Evolutionary conservation across 257 asterid genomes (phyloP).

Genomic region (Ballota nigra): DNA sequence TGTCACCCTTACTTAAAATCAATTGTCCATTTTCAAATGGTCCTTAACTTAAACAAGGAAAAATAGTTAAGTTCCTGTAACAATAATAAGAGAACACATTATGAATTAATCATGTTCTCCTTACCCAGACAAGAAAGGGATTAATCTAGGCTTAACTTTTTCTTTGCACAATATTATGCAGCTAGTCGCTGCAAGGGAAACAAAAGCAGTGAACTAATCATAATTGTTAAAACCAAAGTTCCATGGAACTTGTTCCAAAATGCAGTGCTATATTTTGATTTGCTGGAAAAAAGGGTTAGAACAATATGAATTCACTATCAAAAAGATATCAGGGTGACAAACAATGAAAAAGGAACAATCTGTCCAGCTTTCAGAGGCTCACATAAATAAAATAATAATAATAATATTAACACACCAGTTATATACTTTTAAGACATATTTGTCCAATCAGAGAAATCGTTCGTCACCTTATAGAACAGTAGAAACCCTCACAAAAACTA

Average conservation of each 20-base stretch:
- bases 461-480: background rate
- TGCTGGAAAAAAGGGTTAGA: background rate
- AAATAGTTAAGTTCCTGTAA: background rate
- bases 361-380: background rate
- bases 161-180: conserved; percentile 13
- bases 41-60: background rate
- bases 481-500: background rate
- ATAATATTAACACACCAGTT: background rate
- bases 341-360: background rate
- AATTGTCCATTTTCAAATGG: background rate
- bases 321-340: background rate
- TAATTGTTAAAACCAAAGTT: background rate
- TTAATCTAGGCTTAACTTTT: background rate
- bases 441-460: background rate
- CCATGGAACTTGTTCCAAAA: background rate
- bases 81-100: background rate
- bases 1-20: background rate
- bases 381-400: background rate
- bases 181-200: conserved; percentile 9
- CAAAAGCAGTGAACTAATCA: background rate
- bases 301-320: background rate
- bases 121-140: background rate
- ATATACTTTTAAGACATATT: background rate
- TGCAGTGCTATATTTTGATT: background rate
- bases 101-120: background rate